Base-by-base conservation (phyloP, 2,329 filamentous ascomycete genomes). In the Diaporthe sp. region DNA sequence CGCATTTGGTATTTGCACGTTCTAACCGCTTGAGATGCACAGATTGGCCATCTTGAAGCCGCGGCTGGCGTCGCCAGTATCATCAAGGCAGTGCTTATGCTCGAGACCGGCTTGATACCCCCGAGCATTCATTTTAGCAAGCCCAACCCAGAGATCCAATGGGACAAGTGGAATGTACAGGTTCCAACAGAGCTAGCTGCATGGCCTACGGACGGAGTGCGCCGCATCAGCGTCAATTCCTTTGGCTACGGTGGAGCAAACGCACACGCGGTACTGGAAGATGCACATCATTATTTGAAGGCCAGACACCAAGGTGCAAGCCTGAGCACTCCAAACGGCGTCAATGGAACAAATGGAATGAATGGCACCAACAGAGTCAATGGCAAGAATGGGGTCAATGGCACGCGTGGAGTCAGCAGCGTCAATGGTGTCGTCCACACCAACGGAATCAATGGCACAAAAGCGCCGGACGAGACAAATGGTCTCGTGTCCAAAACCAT, bases 221-320 rank as follows among this genome's bases (percentile, higher is more conserved):
- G 73, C 66, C 75, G 61, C 54, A 79, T 77, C 45, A 75, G 25
- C 69, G 79, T 86, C 66, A 85, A 85, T 74, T 84, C 81, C 10
- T 87, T 87, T 74, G 86, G 86, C 4, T 87, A 85, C 40, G 86
- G 86, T 17, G 86, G 86, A 42, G 83, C 83, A 22, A 87, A 87
- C 73, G 84, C 83, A 0, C 86, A 88, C 73, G 81, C 80, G 5
- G 82, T 87, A 10, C 75, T 88, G 55, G 81, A 83, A 67, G 72
- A 74, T 4, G 64, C 76, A 28, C 25, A 57, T 7, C 55, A 52
- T 55, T 70, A 55, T 13, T 30, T 33, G 6, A 64, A 72, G 19
- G 30, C 30, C 30, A 58, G 54, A 17, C 28, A 35, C 22, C 1
- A 35, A 6, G 17, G 3, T n/a, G 2, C 9, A 35, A 58, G 10